phyloP scores from a whole-genome alignment of 805 yeast genomes.

The Pichia paraexigua region DNA sequence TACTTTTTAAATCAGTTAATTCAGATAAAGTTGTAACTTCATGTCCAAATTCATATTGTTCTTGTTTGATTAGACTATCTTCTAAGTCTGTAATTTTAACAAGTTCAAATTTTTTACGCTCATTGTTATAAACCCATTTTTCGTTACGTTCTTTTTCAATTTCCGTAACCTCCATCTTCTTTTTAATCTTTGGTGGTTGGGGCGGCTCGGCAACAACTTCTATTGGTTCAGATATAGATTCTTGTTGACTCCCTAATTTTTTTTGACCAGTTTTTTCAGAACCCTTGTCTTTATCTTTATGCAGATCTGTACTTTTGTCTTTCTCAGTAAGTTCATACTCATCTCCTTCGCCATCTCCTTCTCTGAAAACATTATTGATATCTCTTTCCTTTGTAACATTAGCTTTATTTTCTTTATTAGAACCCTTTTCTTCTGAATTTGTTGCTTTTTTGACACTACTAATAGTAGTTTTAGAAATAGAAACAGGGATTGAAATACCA shows the following conservation, averaged over 20 bases:
- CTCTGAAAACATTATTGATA: neutral
- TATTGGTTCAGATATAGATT: neutral
- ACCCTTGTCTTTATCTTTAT: neutral
- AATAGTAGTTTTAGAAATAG: conserved; percentile 1
- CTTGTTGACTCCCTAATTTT: neutral
- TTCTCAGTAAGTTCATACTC: neutral
- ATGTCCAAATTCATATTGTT: conserved; percentile 8
- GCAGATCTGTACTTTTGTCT: neutral
- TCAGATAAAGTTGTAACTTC: conserved; percentile 22
- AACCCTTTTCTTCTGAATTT: neutral
- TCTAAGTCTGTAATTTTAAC: conserved; percentile 6
- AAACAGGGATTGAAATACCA: conserved; percentile 5
- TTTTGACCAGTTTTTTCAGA: neutral
- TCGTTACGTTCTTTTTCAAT: conserved; percentile 2
- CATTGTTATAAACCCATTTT: conserved; percentile 10
- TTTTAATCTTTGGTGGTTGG: neutral
- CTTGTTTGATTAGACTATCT: conserved; percentile 4
- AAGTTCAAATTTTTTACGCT: neutral
- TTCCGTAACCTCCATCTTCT: conserved; percentile 1
- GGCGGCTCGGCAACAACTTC: neutral
- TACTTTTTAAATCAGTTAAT: conserved; percentile 24
- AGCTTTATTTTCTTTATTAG: neutral
- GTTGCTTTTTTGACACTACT: neutral
- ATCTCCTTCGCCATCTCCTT: neutral
- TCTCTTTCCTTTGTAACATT: neutral